Evolutionary conservation across 2,329 filamentous ascomycete genomes (phyloP).

Genomic region (Zarea fungicola): DNA sequence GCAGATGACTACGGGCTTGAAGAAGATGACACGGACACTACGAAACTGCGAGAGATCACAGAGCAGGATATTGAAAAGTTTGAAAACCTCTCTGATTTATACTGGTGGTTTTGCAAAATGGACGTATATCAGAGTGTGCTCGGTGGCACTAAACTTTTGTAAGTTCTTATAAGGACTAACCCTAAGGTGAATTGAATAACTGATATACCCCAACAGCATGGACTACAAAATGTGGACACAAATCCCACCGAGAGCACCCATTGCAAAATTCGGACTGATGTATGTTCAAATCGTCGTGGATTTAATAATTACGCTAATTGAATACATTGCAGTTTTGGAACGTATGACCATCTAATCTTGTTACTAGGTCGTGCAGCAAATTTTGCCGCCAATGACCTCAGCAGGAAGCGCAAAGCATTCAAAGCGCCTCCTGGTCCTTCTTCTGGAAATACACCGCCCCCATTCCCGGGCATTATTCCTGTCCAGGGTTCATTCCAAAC

Average conservation of each 20-base stretch:
- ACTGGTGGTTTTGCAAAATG: constrained; percentile 96
- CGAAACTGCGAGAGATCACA: constrained; percentile 27
- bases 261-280: constrained; percentile 71
- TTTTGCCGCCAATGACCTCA: constrained; percentile 72
- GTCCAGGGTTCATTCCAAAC: constrained; percentile 43
- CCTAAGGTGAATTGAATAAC: too few species aligned
- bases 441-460: constrained; percentile 29
- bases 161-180: too few species aligned
- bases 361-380: constrained; percentile 73
- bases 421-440: constrained; percentile 21
- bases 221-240: constrained; percentile 78
- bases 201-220: too few species aligned
- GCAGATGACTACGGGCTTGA: constrained; percentile 34
- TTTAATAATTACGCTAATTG: too few species aligned
- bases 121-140: constrained; percentile 88
- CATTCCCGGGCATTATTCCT: constrained; percentile 53
- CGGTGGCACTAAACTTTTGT: constrained; percentile 82
- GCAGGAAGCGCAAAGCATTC: constrained; percentile 65
- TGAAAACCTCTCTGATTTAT: constrained; percentile 77
- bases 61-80: constrained; percentile 70
- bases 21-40: constrained; percentile 23
- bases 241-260: constrained; percentile 76
- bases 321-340: constrained; percentile 63
- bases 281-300: constrained; percentile 40
- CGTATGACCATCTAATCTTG: constrained; percentile 81